A percentile compares a stretch with the other conserved stretches of the same genome.
These are phyloP conservation scores for Chaetomium sp. DNA, from an alignment of 2,329 filamentous ascomycete species.

Conservation along the genomic window DNA sequence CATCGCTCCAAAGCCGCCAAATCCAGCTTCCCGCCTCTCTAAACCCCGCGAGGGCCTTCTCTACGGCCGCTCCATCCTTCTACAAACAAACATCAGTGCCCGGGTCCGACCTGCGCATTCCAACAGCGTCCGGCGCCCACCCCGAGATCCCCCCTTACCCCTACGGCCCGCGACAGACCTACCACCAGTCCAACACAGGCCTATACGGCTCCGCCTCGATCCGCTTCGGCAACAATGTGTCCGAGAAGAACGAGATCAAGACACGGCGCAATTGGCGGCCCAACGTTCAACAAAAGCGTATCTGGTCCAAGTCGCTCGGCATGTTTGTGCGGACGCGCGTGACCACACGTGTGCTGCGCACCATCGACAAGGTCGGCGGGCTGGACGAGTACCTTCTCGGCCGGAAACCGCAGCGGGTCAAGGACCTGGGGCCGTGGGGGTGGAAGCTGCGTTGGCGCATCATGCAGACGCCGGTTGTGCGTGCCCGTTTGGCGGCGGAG, in stretches of 20 bases:
- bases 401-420: slow-evolving; percentile 67
- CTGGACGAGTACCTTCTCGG: slow-evolving; percentile 88
- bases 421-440: slow-evolving; percentile 80
- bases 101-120: slow-evolving; percentile 34
- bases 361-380: slow-evolving; percentile 78
- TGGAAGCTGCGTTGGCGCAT: slow-evolving; percentile 88
- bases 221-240: slow-evolving; percentile 73
- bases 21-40: background rate
- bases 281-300: slow-evolving; percentile 62
- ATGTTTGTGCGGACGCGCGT: slow-evolving; percentile 61
- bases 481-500: slow-evolving; percentile 59
- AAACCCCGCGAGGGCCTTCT: slow-evolving; percentile 26
- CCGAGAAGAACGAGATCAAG: slow-evolving; percentile 61
- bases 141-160: slow-evolving; percentile 58
- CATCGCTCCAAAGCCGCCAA: background rate
- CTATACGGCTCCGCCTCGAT: slow-evolving; percentile 66
- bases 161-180: slow-evolving; percentile 61
- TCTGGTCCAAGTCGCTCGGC: slow-evolving; percentile 58
- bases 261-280: slow-evolving; percentile 67
- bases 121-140: slow-evolving; percentile 34
- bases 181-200: slow-evolving; percentile 74
- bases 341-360: slow-evolving; percentile 62
- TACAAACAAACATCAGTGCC: slow-evolving; percentile 25
- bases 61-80: slow-evolving; percentile 31
- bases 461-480: slow-evolving; percentile 67